phyloP scores from a whole-genome alignment of 305 asterid species.

The Fraxinus latifolia region DNA sequence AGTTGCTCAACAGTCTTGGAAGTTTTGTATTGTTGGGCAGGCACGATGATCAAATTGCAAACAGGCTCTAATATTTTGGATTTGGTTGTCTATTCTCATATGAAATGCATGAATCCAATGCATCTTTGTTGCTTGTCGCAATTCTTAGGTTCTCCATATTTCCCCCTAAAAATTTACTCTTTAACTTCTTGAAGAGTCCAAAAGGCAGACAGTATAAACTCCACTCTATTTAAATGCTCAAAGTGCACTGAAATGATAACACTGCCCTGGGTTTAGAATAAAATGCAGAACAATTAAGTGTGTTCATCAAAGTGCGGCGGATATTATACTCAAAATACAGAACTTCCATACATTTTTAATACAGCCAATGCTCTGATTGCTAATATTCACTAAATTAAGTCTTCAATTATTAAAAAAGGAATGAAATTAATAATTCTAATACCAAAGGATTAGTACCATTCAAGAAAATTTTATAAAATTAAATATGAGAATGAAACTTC shows the following conservation, averaged over 20 bases:
- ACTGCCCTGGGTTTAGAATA: neutral
- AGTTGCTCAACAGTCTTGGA: neutral
- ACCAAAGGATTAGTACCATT: neutral
- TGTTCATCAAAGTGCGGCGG: neutral
- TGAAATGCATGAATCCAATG: neutral
- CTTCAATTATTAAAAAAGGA: neutral
- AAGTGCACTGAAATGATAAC: neutral
- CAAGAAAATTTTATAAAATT: neutral
- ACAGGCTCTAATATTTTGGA: neutral
- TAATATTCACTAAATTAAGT: neutral
- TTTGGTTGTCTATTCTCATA: neutral
- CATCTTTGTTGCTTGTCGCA: neutral
- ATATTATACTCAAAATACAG: neutral
- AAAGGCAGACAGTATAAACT: neutral
- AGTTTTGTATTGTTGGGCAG: neutral
- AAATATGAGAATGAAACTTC: neutral
- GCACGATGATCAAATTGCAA: constrained; percentile 2
- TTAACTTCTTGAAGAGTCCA: neutral
- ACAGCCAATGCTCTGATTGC: neutral
- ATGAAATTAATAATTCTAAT: neutral
- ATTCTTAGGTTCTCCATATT: neutral
- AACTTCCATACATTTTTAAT: neutral
- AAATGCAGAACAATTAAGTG: neutral
- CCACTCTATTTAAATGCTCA: neutral
- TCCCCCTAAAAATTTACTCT: neutral